These are phyloP conservation scores for Capsella bursapastoris DNA, from an alignment of 345 rosid genomes.

Conservation along the genomic window DNA sequence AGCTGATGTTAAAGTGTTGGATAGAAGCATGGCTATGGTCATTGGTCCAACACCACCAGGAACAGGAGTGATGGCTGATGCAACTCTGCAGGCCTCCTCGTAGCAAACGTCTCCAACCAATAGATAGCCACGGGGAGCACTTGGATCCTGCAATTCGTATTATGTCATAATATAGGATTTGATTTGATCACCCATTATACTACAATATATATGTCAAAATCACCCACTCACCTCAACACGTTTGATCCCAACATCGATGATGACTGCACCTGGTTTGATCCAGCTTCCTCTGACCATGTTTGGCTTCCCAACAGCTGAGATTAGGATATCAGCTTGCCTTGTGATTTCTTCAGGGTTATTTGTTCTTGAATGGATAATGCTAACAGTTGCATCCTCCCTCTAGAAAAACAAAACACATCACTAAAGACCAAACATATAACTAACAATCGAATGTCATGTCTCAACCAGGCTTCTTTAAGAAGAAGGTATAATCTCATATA, in stretches of 20 bases:
- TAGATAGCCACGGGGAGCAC: conserved; percentile 64
- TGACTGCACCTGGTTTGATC: conserved; percentile 91
- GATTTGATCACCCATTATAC: not conserved
- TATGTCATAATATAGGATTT: not conserved
- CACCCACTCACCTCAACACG: conserved; percentile 63
- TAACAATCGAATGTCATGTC: too few species aligned
- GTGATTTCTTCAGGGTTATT: conserved; percentile 68
- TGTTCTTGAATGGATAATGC: conserved; percentile 75
- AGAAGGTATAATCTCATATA: too few species aligned
- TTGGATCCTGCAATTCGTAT: conserved; percentile 54
- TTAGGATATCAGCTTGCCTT: conserved; percentile 71
- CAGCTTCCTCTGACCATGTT: conserved; percentile 83
- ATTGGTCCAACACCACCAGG: conserved; percentile 96
- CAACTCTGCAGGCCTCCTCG: conserved; percentile 76
- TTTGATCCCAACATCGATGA: conserved; percentile 88
- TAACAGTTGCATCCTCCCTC: conserved; percentile 83
- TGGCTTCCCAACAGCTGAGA: conserved; percentile 78
- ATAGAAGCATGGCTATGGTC: conserved; percentile 92
- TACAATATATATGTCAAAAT: not conserved
- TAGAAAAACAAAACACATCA: conserved; percentile 27
- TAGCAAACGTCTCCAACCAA: conserved; percentile 85
- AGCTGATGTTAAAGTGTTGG: conserved; percentile 76
- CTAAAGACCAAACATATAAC: not conserved
- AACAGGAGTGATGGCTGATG: conserved; percentile 81
- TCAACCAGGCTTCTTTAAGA: not conserved